Evolutionary conservation across 169 alveolate species (phyloP), one percentile per base, ranked within the genome.

Genomic region (Plasmodium ovale): DNA sequence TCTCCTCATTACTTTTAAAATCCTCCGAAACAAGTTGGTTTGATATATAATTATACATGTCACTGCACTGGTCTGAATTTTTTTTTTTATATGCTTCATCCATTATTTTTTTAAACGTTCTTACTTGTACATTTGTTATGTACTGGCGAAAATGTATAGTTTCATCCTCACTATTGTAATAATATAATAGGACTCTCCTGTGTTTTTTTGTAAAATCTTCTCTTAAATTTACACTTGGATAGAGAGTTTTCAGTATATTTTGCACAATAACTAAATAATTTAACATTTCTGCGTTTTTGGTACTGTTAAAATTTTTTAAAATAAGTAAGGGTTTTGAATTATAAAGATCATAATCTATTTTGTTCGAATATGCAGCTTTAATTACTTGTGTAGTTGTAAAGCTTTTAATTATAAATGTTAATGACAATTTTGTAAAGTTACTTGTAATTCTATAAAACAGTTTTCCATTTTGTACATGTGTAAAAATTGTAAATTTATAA

Each of bases 311-410:
- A 47, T 85, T 85, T 69, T 68, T 85, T 72, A 85, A 85, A 85
- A 85, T 85, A 51, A 85, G 91, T 85, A 85, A 68, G 27, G 91
- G 91, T n/a, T 35, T 69, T 68, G 58, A 85, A 54, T 69, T 85
- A 12, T 47, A 68, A 69, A 33, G 69, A 69, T 85, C 49, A 47
- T 25, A 23, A 60, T 25, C 9, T 35, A 27, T 42, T 65, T 49
- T 29, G 31, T 65, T 56, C 27, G 82, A 44, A 39, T 29, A 33
- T 33, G 10, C 33, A 3, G 73, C 37, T 58, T 70, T 82, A 67
- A 82, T 35, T 69, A 82, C 27, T 23, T 62, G 1, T 16, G 90
- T 35, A 49, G 21, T 31, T 29, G 91, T 85, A 71, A 29, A 85
- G 44, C 37, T 69, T n/a, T 68, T 39, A 58, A 85, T 58, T 19